Percentiles rank a stretch among this genome's conserved stretches.
phyloP scores from a whole-genome alignment of 1,284 basidiomycete species.

The Hemileccinum hortonii region DNA sequence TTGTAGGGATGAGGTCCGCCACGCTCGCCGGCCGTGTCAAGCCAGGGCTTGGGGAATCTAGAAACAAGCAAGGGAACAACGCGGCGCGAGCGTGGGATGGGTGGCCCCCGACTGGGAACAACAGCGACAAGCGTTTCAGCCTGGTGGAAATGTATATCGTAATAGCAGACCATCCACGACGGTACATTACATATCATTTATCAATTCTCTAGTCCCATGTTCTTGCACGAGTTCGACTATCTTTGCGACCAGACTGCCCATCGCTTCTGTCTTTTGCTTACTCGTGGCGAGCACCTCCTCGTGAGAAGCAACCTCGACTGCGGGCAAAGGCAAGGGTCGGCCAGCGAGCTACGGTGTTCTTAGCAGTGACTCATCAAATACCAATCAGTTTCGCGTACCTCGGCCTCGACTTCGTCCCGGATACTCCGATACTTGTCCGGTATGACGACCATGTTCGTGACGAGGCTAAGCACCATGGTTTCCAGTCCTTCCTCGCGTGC shows the following conservation, averaged over 20 bases:
- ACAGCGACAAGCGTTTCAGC: background rate
- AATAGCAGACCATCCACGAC: too few species aligned
- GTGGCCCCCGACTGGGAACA: too few species aligned
- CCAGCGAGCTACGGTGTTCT: conserved; percentile 55
- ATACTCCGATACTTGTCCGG: conserved; percentile 69
- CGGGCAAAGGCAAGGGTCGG: conserved; percentile 42
- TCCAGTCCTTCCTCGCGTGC: conserved; percentile 74
- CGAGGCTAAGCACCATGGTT: conserved; percentile 74
- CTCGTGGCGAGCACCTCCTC: conserved; percentile 78
- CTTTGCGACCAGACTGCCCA: conserved; percentile 64
- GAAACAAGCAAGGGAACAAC: conserved; percentile 17
- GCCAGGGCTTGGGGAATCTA: conserved; percentile 12
- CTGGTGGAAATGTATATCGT: too few species aligned
- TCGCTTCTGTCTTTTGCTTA: conserved; percentile 64
- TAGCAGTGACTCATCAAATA: conserved; percentile 1
- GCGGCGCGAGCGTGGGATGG: conserved; percentile 27
- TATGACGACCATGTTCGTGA: conserved; percentile 82
- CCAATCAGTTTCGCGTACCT: conserved; percentile 46
- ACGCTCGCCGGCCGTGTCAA: conserved; percentile 20
- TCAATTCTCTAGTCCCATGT: conserved; percentile 12
- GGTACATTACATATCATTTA: background rate
- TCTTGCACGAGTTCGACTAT: conserved; percentile 49
- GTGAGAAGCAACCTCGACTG: conserved; percentile 65
- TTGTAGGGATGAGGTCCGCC: conserved; percentile 20
- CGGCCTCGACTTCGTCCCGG: conserved; percentile 68